phyloP scores from a whole-genome alignment of 768 basidiomycete genomes.

The Phanerodontia chrysosporium region DNA sequence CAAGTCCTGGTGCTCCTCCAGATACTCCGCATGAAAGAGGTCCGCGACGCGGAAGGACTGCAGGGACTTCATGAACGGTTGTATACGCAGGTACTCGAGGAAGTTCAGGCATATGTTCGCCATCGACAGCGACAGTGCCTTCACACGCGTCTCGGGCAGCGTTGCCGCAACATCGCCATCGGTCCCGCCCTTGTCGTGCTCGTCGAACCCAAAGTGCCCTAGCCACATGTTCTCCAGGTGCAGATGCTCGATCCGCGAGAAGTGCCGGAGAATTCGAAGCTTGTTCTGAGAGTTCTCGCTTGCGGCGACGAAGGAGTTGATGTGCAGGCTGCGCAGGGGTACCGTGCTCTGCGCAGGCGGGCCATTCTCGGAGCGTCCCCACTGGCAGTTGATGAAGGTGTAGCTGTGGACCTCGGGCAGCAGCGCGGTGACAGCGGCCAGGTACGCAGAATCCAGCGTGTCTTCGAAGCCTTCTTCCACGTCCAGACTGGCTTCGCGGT shows the following conservation, averaged over 20 bases:
- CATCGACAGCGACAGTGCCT: slow-evolving; percentile 5
- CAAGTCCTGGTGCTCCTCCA: slow-evolving; percentile 8
- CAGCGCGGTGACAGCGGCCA: not conserved
- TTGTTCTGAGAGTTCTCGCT: not conserved
- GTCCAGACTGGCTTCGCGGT: not conserved
- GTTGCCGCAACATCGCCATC: not conserved
- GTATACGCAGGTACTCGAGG: slow-evolving; percentile 4
- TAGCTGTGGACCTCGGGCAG: slow-evolving; percentile 1
- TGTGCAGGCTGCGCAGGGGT: not conserved
- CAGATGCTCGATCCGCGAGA: slow-evolving; percentile 5
- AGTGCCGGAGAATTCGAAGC: slow-evolving; percentile 7
- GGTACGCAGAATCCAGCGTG: not conserved
- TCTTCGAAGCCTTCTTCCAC: not conserved
- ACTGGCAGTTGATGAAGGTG: slow-evolving; percentile 5
- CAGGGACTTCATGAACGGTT: slow-evolving; percentile 8
- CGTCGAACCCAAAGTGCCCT: slow-evolving; percentile 7
- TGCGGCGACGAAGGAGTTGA: slow-evolving; percentile 4
- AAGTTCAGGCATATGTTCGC: slow-evolving; percentile 11
- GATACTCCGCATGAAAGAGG: slow-evolving; percentile 4
- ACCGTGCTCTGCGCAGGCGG: not conserved
- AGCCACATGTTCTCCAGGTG: slow-evolving; percentile 8
- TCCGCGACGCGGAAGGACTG: slow-evolving; percentile 4
- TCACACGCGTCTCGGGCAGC: not conserved
- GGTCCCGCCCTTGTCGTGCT: not conserved
- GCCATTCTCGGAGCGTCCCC: not conserved